Evolutionary conservation across 768 basidiomycete species (phyloP).

Genomic region (Kockovaella imperatae): DNA sequence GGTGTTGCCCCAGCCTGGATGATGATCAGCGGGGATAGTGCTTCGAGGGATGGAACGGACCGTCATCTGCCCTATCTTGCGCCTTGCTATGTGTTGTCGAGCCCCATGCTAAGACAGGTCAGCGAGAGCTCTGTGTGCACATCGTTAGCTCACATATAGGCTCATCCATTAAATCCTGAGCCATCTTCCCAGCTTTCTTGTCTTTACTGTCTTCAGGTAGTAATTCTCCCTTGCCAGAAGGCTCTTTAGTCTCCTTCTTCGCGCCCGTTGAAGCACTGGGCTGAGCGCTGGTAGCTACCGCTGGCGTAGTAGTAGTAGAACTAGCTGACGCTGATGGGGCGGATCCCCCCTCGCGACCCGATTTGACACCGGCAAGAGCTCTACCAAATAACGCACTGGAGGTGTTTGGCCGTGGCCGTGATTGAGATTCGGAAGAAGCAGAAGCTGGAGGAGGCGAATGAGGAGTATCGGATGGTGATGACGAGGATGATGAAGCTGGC

Average conservation of each 20-base stretch:
- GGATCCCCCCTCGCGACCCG: slow-evolving; percentile 6
- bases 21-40: no score
- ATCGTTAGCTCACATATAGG: background rate
- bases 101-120: background rate
- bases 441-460: background rate
- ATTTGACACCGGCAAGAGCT: slow-evolving; percentile 31
- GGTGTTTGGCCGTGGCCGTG: slow-evolving; percentile 17
- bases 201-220: slow-evolving; percentile 1
- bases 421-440: slow-evolving; percentile 2
- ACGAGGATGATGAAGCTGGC: slow-evolving; percentile 5
- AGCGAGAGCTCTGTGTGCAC: background rate
- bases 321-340: no score
- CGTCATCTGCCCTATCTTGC: no score
- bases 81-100: no score
- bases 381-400: slow-evolving; percentile 25
- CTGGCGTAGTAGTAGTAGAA: slow-evolving; percentile 6
- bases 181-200: slow-evolving; percentile 4
- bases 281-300: slow-evolving; percentile 1
- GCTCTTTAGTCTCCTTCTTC: background rate
- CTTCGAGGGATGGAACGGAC: no score
- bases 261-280: background rate
- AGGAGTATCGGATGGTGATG: background rate
- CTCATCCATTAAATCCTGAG: slow-evolving; percentile 3
- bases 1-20: no score
- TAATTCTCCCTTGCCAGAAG: slow-evolving; percentile 1